Conservation (phyloP, 176 grass and related monocot genomes). For the Lolium perenne region DNA sequence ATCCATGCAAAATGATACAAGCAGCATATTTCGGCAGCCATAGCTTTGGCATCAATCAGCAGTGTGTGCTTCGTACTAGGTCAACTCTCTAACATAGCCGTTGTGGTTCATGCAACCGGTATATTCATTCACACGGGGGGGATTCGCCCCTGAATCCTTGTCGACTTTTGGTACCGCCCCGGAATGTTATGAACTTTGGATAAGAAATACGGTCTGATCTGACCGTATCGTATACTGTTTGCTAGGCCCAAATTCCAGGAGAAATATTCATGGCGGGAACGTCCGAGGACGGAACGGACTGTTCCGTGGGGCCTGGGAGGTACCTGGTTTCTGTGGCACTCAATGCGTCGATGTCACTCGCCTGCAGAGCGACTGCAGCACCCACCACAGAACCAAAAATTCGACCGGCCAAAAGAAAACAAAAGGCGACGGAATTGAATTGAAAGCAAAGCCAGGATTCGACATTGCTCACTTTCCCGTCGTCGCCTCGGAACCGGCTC, state of each 20-base stretch:
- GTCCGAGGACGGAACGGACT: background rate
- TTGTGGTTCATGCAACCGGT: background rate
- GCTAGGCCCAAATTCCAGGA: background rate
- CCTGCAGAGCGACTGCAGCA: background rate
- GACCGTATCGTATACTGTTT: background rate
- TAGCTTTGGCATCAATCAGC: too few species aligned
- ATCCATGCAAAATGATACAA: too few species aligned
- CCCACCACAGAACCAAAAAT: slow-evolving; percentile 24
- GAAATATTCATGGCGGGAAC: background rate
- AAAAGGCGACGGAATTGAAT: slow-evolving; percentile 5
- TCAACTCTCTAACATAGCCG: background rate
- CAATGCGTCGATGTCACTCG: background rate
- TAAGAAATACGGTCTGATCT: background rate
- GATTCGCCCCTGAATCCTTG: background rate
- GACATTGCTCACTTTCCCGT: slow-evolving; percentile 23
- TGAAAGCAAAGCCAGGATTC: slow-evolving; percentile 36
- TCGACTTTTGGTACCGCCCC: background rate
- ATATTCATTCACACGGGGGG: background rate
- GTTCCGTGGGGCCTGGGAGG: background rate
- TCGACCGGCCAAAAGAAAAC: slow-evolving; percentile 24
- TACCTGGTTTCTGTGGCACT: background rate
- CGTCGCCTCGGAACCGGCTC: background rate
- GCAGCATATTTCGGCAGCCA: too few species aligned
- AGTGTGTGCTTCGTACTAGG: background rate
- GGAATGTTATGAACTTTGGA: background rate